phyloP scores from a whole-genome alignment of 2,329 filamentous ascomycete genomes.

The Diaporthe sp. region DNA sequence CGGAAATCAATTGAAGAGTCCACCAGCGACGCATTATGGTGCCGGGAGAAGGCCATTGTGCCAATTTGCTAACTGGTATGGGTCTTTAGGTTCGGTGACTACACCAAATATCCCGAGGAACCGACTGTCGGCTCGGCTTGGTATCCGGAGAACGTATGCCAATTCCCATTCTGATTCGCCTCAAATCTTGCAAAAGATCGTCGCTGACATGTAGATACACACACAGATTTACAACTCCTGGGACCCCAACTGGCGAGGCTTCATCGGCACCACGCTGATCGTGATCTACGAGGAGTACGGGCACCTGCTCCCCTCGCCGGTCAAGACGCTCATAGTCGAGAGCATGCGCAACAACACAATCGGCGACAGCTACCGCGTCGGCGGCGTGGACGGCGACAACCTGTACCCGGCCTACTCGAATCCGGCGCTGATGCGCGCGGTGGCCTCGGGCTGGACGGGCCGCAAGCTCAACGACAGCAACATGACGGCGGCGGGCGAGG shows the following conservation, averaged over 20 bases:
- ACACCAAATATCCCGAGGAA: slow-evolving; percentile 69
- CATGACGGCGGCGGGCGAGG: slow-evolving; percentile 70
- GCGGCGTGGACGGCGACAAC: slow-evolving; percentile 71
- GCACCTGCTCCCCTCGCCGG: slow-evolving; percentile 55
- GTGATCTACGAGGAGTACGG: slow-evolving; percentile 71
- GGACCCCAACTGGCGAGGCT: slow-evolving; percentile 76
- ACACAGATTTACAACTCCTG: slow-evolving; percentile 67
- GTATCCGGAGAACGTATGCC: slow-evolving; percentile 53
- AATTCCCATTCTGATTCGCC: background rate
- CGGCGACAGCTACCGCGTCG: slow-evolving; percentile 73
- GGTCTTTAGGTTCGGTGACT: slow-evolving; percentile 58
- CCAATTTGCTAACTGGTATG: background rate
- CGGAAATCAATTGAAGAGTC: background rate
- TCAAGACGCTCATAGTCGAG: slow-evolving; percentile 61
- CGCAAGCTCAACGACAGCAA: slow-evolving; percentile 66
- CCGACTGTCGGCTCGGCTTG: slow-evolving; percentile 65
- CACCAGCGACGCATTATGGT: background rate
- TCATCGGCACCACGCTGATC: slow-evolving; percentile 71
- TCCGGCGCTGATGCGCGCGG: slow-evolving; percentile 72
- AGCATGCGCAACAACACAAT: slow-evolving; percentile 68
- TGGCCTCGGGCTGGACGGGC: slow-evolving; percentile 71
- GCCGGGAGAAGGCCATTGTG: background rate
- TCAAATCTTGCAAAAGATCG: background rate
- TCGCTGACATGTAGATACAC: background rate
- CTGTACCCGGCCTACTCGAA: slow-evolving; percentile 74